These are phyloP conservation scores for Daldinia sp. DNA, from an alignment of 2,329 filamentous ascomycete genomes.

Conservation along the genomic window DNA sequence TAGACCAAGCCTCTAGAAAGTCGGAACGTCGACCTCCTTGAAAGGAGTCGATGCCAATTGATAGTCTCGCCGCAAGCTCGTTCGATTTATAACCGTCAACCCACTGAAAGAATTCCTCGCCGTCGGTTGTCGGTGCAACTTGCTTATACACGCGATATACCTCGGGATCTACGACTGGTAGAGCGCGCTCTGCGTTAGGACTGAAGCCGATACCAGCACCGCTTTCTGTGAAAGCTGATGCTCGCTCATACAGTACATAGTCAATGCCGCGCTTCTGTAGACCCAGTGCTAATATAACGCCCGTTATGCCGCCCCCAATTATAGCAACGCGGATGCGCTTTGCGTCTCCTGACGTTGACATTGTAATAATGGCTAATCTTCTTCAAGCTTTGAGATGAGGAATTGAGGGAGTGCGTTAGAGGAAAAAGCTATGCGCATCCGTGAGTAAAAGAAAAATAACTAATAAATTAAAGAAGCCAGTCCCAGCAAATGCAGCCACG, in stretches of 20 bases:
- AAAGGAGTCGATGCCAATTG: slow-evolving; percentile 57
- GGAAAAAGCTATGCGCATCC: neutral
- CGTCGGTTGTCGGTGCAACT: slow-evolving; percentile 44
- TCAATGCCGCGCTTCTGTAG: slow-evolving; percentile 58
- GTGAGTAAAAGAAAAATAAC: no score
- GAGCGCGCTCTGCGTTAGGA: slow-evolving; percentile 63
- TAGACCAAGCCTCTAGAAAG: slow-evolving; percentile 56
- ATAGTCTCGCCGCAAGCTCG: slow-evolving; percentile 52
- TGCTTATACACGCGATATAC: slow-evolving; percentile 54
- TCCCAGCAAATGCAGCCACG: neutral
- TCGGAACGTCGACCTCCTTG: slow-evolving; percentile 57
- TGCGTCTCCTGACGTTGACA: neutral
- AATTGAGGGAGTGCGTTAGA: neutral
- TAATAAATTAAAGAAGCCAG: no score
- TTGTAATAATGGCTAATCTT: neutral
- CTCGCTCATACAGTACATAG: slow-evolving; percentile 62
- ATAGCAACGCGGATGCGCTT: slow-evolving; percentile 56
- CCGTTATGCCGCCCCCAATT: slow-evolving; percentile 65
- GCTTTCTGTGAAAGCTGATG: slow-evolving; percentile 58
- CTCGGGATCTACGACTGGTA: slow-evolving; percentile 54
- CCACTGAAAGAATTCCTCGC: slow-evolving; percentile 58
- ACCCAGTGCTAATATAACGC: slow-evolving; percentile 61
- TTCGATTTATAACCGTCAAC: slow-evolving; percentile 53
- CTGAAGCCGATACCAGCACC: slow-evolving; percentile 66
- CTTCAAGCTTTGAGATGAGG: neutral